phyloP scores from a whole-genome alignment of 805 yeast species.

The Nakazawaea ishiwadae region DNA sequence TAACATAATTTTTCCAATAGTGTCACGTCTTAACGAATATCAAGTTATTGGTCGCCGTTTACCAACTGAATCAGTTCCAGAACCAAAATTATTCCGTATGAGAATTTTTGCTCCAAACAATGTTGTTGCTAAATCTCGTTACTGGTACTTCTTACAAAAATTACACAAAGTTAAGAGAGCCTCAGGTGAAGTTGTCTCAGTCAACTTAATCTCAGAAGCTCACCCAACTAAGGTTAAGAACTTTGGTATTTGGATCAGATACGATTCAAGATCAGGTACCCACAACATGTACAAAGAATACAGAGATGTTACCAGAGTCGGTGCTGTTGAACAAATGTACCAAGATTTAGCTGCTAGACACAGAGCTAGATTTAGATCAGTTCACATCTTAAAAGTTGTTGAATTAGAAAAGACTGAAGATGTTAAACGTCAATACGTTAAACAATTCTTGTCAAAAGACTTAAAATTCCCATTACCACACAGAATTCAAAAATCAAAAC shows the following conservation, averaged over 20 bases:
- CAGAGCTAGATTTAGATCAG: conserved; percentile 99
- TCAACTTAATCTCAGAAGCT: conserved; percentile 87
- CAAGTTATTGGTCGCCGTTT: conserved; percentile 99
- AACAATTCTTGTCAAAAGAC: conserved; percentile 92
- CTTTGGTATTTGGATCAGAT: conserved; percentile 99
- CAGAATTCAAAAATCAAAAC: conserved; percentile 91
- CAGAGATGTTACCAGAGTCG: conserved; percentile 99
- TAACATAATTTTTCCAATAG: conserved; percentile 26
- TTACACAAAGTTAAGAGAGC: conserved; percentile 99
- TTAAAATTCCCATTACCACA: conserved; percentile 99
- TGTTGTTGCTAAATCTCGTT: conserved; percentile 99
- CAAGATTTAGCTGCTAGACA: conserved; percentile 99
- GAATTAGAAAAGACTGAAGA: conserved; percentile 97
- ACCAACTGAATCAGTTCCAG: conserved; percentile 98
- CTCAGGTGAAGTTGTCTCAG: conserved; percentile 97
- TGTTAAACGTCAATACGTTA: conserved; percentile 98
- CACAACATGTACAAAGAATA: conserved; percentile 99
- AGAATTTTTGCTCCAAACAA: conserved; percentile 98
- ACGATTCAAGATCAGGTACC: conserved; percentile 99
- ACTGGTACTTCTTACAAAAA: conserved; percentile 99
- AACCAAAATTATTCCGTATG: conserved; percentile 99
- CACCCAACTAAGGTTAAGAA: conserved; percentile 99
- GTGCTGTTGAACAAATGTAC: conserved; percentile 98
- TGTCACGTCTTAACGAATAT: conserved; percentile 98
- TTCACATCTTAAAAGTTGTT: conserved; percentile 99